These are phyloP conservation scores for Parmelia sp. DNA, from an alignment of 495 filamentous ascomycete species.

Conservation along the genomic window DNA sequence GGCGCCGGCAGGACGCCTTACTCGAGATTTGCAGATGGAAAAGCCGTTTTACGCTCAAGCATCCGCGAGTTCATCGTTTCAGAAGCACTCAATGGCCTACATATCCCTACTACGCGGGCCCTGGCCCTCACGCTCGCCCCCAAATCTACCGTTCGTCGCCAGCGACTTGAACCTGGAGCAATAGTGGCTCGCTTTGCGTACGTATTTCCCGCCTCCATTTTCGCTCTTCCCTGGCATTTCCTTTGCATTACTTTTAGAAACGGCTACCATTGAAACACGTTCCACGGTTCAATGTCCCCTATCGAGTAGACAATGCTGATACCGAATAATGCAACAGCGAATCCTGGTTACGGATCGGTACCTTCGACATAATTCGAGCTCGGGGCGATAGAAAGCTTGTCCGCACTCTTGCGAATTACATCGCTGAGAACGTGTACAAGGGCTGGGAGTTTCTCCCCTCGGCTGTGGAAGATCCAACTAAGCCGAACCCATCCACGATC, in stretches of 20 bases:
- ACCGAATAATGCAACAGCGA: conserved; percentile 26
- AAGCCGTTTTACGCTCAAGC: conserved; percentile 82
- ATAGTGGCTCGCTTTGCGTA: conserved; percentile 85
- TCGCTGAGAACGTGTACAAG: conserved; percentile 75
- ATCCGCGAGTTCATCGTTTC: conserved; percentile 91
- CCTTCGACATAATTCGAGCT: conserved; percentile 79
- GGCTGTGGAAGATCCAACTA: conserved; percentile 40
- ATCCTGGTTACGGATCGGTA: conserved; percentile 85
- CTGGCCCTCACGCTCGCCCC: conserved; percentile 73
- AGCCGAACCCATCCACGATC: conserved; percentile 32
- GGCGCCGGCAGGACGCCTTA: conserved; percentile 91
- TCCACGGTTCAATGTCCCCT: neutral
- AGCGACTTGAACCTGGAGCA: conserved; percentile 85
- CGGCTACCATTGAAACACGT: neutral
- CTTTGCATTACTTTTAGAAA: too few relatives aligned
- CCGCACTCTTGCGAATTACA: conserved; percentile 67
- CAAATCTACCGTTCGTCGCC: conserved; percentile 63
- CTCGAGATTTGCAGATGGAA: conserved; percentile 94
- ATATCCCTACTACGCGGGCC: conserved; percentile 80
- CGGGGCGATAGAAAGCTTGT: conserved; percentile 72
- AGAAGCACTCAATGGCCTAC: conserved; percentile 74
- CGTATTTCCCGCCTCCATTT: neutral
- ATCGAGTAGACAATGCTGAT: neutral
- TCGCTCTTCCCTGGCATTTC: neutral
- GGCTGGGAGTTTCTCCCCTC: conserved; percentile 77